These are phyloP conservation scores for Scleroderma bovista DNA, from an alignment of 768 basidiomycete species.

Conservation along the genomic window DNA sequence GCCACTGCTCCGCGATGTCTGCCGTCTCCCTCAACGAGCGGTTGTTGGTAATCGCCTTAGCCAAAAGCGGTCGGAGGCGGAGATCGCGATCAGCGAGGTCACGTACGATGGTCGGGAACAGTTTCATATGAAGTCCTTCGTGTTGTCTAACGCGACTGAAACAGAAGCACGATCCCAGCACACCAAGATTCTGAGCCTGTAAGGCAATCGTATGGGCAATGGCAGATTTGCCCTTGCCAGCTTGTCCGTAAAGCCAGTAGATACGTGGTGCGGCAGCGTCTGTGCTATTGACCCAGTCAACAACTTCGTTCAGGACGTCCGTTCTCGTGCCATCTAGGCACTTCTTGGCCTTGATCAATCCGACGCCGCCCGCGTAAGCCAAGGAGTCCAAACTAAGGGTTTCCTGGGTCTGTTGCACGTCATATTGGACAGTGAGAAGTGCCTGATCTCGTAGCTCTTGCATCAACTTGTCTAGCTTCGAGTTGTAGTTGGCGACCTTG, in stretches of 20 bases:
- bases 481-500: background rate
- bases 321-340: background rate
- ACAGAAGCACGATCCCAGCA: background rate
- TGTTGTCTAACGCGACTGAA: background rate
- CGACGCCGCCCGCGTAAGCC: background rate
- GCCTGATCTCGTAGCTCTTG: background rate
- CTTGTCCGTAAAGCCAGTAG: background rate
- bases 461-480: background rate
- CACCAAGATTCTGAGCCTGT: background rate
- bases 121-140: background rate
- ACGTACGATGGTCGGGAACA: background rate
- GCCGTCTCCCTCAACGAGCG: background rate
- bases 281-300: background rate
- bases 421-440: background rate
- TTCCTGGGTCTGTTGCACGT: background rate
- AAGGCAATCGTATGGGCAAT: background rate
- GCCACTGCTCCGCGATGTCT: slow-evolving; percentile 8
- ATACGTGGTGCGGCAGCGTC: background rate
- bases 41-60: background rate
- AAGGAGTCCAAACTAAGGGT: background rate
- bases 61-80: background rate
- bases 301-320: background rate
- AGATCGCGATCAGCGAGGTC: background rate
- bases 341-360: background rate
- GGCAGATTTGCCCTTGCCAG: background rate